Evolutionary conservation across 805 yeast species (phyloP), one percentile per base, ranked within the genome.

Genomic region (Lipomyces orientalis): DNA sequence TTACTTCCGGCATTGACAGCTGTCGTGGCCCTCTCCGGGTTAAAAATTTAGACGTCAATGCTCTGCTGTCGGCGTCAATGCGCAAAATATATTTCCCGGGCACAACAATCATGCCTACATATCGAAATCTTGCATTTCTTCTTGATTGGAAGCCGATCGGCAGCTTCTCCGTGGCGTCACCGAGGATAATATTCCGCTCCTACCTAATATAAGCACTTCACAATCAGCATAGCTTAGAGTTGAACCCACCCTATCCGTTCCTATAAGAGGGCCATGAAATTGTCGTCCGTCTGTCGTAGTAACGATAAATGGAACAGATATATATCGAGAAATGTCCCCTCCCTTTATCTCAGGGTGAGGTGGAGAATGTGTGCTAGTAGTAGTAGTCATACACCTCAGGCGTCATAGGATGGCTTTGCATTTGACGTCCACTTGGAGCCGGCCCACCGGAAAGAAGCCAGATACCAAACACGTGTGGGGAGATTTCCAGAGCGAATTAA

Each of bases 311-410:
- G 65, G 64, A 4, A 61, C 62, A 3, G 63, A 57, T 46, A 71
- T 49, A 31, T 60, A 71, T 54, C 43, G 54, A 34, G 33, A 43
- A 14, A 69, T 76, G 71, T 85, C 86, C 34, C 49, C 49, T 43
- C 22, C 25, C 2, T n/a, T 14, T 12, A 43, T 6, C 25, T 43
- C 49, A 43, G 49, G 49, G 10, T 43, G 19, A 16, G 6, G 49
- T n/a, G n/a, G 49, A 43, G 49, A n/a, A 43, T 43, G 29, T 25
- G 29, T 3, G 1, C 29, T 25, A 25, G 29, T 43, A 19, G 22
- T 6, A 8, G 22, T 43, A 43, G 19, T 43, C 49, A 43, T 43
- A n/a, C 49, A 4, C n/a, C 49, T 43, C n/a, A 43, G 22, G 6
- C 16, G 49, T 43, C 22, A 43, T 4, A 16, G 6, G 49, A 16